Conservation (phyloP, 208 protist species). For the Wallacemonas collosoma region DNA sequence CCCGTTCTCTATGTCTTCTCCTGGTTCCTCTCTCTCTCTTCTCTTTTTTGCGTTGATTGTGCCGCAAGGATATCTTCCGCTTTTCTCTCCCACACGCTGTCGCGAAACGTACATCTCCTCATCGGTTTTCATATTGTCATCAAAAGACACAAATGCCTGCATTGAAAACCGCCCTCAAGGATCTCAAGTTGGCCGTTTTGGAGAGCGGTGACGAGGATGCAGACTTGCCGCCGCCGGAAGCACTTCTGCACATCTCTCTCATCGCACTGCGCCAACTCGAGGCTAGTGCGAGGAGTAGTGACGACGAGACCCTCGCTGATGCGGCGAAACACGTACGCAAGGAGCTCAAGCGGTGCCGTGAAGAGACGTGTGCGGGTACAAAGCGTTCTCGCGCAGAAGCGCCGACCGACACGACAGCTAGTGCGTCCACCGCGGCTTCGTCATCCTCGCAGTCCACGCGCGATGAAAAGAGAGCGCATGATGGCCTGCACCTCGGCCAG, state of each 20-base stretch:
- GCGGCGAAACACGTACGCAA: constrained; percentile 51
- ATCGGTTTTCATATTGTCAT: too few species aligned
- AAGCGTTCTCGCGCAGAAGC: constrained; percentile 27
- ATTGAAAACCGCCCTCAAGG: background rate
- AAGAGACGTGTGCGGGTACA: background rate
- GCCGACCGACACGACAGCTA: constrained; percentile 2
- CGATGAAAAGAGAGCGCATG: background rate
- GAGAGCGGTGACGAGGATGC: constrained; percentile 16
- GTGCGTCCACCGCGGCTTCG: background rate
- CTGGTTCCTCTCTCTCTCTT: constrained; percentile 15
- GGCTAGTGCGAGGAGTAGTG: constrained; percentile 17
- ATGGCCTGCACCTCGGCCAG: constrained; percentile 61
- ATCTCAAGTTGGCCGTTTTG: background rate
- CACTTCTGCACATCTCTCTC: constrained; percentile 41
- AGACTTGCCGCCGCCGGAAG: constrained; percentile 22
- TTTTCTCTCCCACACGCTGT: too few species aligned
- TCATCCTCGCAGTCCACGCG: background rate
- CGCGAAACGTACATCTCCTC: too few species aligned
- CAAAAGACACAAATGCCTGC: background rate
- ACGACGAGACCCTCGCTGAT: constrained; percentile 5
- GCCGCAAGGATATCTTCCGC: too few species aligned
- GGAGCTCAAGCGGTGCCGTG: constrained; percentile 32
- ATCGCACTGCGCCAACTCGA: constrained; percentile 49
- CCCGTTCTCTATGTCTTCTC: constrained; percentile 9
- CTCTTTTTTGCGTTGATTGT: background rate